These are phyloP conservation scores for Rhynchospora pubera DNA, from an alignment of 176 grass and related monocot species.

Conservation along the genomic window DNA sequence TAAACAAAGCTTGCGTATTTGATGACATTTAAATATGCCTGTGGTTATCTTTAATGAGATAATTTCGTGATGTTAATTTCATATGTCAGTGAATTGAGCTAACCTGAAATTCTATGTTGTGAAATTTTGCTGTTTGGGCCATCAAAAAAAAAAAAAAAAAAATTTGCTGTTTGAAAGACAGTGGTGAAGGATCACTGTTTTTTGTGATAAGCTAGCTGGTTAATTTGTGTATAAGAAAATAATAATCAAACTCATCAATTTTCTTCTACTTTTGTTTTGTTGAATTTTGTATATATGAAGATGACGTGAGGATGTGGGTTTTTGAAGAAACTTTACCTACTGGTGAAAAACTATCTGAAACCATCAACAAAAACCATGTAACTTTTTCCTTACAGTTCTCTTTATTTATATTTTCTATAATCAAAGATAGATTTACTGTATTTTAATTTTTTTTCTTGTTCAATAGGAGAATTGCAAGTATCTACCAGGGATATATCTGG, in stretches of 20 bases:
- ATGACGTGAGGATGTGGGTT: constrained; percentile 97
- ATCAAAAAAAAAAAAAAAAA: too few species aligned
- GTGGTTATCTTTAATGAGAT: neutral
- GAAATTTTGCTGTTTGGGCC: neutral
- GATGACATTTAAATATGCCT: neutral
- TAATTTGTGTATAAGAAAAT: neutral
- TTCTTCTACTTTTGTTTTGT: neutral
- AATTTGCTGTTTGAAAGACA: neutral
- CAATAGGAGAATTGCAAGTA: constrained; percentile 92
- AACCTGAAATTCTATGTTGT: neutral
- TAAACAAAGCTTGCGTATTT: too few species aligned
- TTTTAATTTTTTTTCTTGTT: neutral
- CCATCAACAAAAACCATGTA: constrained; percentile 74
- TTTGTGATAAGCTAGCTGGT: neutral
- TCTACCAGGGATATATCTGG: constrained; percentile 86
- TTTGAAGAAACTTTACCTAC: constrained; percentile 70
- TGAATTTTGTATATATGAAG: constrained; percentile 23
- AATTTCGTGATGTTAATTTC: neutral
- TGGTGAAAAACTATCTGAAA: constrained; percentile 71
- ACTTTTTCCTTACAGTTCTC: neutral
- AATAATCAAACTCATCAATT: neutral
- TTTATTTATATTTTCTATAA: neutral
- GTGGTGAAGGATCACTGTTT: neutral
- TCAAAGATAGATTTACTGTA: neutral
- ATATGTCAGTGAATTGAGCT: neutral